These are phyloP conservation scores for Oleoguttula mirabilis DNA, from an alignment of 495 filamentous ascomycete species.

Conservation along the genomic window DNA sequence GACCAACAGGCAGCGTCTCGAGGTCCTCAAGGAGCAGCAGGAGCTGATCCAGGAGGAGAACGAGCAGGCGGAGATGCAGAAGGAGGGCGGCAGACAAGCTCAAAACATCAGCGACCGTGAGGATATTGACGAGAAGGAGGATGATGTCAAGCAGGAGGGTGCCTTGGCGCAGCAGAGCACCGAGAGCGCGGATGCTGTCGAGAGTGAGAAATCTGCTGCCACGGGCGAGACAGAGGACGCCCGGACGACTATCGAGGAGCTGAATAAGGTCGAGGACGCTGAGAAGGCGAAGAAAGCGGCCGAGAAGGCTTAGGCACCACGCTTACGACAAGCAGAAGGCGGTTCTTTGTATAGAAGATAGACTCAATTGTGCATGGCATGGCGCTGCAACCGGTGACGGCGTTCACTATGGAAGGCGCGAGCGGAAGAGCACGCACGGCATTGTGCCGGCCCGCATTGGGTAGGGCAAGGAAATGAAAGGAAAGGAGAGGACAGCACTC, in stretches of 20 bases:
- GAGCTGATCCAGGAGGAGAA: conserved; percentile 97
- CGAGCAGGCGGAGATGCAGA: conserved; percentile 69
- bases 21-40: conserved; percentile 97
- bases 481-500: too few species aligned
- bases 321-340: too few species aligned
- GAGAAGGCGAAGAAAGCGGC: conserved; percentile 6
- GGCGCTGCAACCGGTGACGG: too few species aligned
- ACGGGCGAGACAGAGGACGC: conserved; percentile 6
- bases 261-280: conserved; percentile 3
- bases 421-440: too few species aligned
- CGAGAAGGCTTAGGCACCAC: neutral
- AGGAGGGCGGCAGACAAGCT: conserved; percentile 38
- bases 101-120: conserved; percentile 55
- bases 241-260: too few species aligned
- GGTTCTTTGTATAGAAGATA: too few species aligned
- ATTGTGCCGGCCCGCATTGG: too few species aligned
- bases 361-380: too few species aligned
- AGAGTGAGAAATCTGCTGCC: neutral
- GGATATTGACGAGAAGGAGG: conserved; percentile 77
- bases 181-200: neutral
- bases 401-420: too few species aligned
- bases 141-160: conserved; percentile 24
- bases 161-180: conserved; percentile 5
- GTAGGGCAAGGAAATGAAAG: too few species aligned
- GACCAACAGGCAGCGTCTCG: conserved; percentile 98